Evolutionary conservation across 805 yeast species (phyloP).

Genomic region (Saccharomycopsis capsularis): DNA sequence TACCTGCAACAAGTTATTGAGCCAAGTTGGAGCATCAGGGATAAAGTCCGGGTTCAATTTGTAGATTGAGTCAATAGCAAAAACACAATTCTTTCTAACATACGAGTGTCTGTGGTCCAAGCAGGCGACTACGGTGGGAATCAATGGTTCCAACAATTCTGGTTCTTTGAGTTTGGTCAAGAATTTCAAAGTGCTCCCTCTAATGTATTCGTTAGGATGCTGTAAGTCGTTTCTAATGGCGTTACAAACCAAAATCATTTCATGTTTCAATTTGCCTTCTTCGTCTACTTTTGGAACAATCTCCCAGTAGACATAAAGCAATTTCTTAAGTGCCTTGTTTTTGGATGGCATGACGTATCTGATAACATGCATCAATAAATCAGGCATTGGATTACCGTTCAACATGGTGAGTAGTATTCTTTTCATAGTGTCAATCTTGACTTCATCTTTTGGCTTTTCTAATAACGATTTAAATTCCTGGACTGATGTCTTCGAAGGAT

Average conservation of each 20-base stretch:
- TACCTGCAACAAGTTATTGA: conserved; percentile 60
- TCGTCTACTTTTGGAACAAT: conserved; percentile 86
- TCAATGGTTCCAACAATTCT: conserved; percentile 89
- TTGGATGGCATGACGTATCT: conserved; percentile 96
- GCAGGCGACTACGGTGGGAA: conserved; percentile 86
- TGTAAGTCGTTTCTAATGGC: conserved; percentile 96
- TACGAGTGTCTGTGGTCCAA: conserved; percentile 96
- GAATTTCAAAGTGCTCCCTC: conserved; percentile 93
- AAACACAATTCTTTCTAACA: conserved; percentile 93
- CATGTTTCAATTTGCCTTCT: conserved; percentile 91
- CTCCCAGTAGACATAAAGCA: conserved; percentile 95
- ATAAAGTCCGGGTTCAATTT: conserved; percentile 77
- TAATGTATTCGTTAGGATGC: conserved; percentile 94
- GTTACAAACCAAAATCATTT: conserved; percentile 97
- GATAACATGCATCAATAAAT: conserved; percentile 90
- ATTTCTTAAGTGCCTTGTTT: conserved; percentile 83
- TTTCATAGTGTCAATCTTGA: conserved; percentile 85
- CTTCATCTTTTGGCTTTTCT: conserved; percentile 86
- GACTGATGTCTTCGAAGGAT: conserved; percentile 54
- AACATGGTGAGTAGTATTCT: conserved; percentile 77
- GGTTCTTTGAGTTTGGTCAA: conserved; percentile 86
- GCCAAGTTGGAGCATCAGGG: conserved; percentile 92
- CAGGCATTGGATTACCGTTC: conserved; percentile 90
- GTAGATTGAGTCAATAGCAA: conserved; percentile 79
- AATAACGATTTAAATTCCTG: conserved; percentile 69